Evolutionary conservation across 2,329 filamentous ascomycete genomes (phyloP).

Genomic region (Huntiella moniliformis): DNA sequence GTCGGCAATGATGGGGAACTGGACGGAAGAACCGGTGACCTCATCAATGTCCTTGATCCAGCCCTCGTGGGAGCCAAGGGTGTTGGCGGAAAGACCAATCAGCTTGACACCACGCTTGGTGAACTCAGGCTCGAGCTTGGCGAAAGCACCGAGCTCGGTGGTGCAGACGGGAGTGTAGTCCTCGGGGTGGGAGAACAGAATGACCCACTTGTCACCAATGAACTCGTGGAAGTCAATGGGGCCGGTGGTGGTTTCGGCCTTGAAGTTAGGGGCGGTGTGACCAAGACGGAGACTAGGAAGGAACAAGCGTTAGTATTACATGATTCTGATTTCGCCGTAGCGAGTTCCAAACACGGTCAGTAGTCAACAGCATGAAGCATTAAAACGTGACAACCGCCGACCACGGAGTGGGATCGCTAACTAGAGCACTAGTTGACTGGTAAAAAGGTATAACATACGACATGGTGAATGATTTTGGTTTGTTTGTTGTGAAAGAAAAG

Average conservation of each 20-base stretch:
- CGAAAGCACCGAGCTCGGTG: constrained; percentile 83
- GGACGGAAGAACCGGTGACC: constrained; percentile 49
- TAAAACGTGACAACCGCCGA: too few species aligned
- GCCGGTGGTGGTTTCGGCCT: constrained; percentile 61
- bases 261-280: constrained; percentile 58
- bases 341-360: neutral
- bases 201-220: constrained; percentile 59
- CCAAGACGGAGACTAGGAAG: constrained; percentile 38
- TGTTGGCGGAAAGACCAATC: constrained; percentile 79
- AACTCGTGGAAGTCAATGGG: constrained; percentile 71
- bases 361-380: neutral
- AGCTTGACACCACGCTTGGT: constrained; percentile 74
- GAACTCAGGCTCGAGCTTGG: constrained; percentile 77
- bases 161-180: constrained; percentile 95
- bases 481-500: neutral
- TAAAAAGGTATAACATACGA: constrained; percentile 7
- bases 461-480: constrained; percentile 7
- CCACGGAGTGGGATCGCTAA: neutral
- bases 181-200: constrained; percentile 71
- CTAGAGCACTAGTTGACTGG: neutral
- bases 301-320: neutral
- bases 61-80: constrained; percentile 59
- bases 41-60: constrained; percentile 86
- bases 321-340: neutral
- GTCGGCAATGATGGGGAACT: constrained; percentile 68